Percentiles rank a stretch among this genome's conserved stretches.
Conservation (phyloP, 1,139 yeast species). For the Hansenula sp. region DNA sequence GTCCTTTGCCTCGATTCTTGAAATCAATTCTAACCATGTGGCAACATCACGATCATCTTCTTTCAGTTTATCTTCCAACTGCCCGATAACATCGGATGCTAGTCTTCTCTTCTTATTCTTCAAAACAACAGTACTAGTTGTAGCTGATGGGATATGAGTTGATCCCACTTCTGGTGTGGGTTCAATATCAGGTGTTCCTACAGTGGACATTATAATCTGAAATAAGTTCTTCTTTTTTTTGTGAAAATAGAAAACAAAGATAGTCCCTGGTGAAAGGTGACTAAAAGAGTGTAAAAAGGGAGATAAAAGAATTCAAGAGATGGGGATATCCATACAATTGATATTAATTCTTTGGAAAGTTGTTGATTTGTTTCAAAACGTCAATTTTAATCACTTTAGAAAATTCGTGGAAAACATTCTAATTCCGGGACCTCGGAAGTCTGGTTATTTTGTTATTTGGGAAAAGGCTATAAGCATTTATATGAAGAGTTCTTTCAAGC, state of each 20-base stretch:
- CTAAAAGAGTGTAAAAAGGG: no score
- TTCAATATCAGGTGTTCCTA: slow-evolving; percentile 4
- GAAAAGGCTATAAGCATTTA: neutral
- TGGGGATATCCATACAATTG: neutral
- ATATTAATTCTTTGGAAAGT: no score
- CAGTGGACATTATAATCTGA: slow-evolving; percentile 1
- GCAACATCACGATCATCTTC: slow-evolving; percentile 53
- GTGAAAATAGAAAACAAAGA: neutral
- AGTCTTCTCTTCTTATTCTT: slow-evolving; percentile 16
- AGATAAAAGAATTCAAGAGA: no score
- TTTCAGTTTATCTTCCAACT: slow-evolving; percentile 56
- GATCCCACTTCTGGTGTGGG: slow-evolving; percentile 2
- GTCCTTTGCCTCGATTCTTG: slow-evolving; percentile 52
- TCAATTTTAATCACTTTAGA: no score
- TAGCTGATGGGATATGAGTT: neutral
- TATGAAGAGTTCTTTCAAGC: no score
- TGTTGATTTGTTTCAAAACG: no score
- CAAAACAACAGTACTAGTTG: neutral
- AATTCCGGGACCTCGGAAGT: no score
- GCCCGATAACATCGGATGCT: slow-evolving; percentile 24
- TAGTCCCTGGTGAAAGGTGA: no score
- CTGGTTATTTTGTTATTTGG: no score
- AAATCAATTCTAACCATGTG: slow-evolving; percentile 56
- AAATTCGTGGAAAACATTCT: neutral
- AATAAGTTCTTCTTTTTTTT: neutral